A percentile compares a stretch with the other conserved stretches of the same genome.
These are phyloP conservation scores for Alloascoidea africana DNA, from an alignment of 805 yeast species.

Conservation along the genomic window DNA sequence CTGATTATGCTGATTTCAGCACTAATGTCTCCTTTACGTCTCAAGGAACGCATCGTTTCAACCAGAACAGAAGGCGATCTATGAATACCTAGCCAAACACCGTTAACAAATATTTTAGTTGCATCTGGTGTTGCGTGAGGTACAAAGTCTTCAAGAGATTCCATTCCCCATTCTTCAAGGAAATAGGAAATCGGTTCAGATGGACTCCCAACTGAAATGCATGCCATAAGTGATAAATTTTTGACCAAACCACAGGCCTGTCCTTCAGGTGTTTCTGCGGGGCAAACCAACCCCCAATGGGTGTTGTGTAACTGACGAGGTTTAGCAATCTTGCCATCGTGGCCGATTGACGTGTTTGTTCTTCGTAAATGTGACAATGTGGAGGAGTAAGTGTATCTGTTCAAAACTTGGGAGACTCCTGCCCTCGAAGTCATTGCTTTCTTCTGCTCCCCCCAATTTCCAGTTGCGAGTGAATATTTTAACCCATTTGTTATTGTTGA, in stretches of 20 bases:
- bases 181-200: constrained; percentile 87
- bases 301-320: constrained; percentile 98
- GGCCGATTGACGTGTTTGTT: constrained; percentile 97
- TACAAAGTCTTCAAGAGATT: constrained; percentile 88
- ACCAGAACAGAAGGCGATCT: constrained; percentile 89
- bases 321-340: constrained; percentile 97
- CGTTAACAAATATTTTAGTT: constrained; percentile 90
- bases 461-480: constrained; percentile 95
- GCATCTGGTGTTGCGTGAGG: constrained; percentile 87
- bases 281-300: constrained; percentile 99
- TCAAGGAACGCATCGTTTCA: constrained; percentile 75
- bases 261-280: constrained; percentile 99
- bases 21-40: constrained; percentile 90
- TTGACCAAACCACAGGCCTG: constrained; percentile 99
- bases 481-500: constrained; percentile 95
- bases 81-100: constrained; percentile 99
- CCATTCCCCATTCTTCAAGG: constrained; percentile 99
- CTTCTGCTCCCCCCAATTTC: constrained; percentile 99
- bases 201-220: constrained; percentile 93
- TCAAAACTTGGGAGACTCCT: constrained; percentile 97
- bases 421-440: constrained; percentile 98
- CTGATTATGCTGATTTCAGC: constrained; percentile 95
- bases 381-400: constrained; percentile 96
- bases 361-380: constrained; percentile 96
- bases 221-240: constrained; percentile 89